Evolutionary conservation across 2,329 filamentous ascomycete species (phyloP), one percentile per base, ranked within the genome.

Genomic region (Drechslerella stenobrocha): DNA sequence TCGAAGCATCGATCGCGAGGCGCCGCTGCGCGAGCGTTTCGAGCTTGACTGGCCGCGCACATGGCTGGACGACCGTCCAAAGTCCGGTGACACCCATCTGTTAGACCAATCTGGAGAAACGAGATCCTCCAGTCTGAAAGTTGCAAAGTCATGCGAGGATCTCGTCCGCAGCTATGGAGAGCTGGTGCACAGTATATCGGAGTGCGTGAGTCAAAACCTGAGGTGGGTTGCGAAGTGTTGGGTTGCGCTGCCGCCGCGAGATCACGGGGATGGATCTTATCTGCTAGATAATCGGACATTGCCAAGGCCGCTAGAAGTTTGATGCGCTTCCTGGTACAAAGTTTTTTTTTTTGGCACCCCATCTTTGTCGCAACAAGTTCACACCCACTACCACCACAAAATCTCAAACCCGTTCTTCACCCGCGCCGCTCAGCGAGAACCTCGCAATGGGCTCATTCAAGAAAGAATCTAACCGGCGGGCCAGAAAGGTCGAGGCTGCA

Each of bases 41-140:
- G 73, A 98, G 87, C 77, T 96, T 96, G 70, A 95, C 95, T 18
- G 93, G 95, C 34, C 93, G 88, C 47, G 93, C 93, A 75, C 90
- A 96, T 45, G 93, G 93, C 78, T 96, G 89, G 71, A 97, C 81
- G 52, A 98, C 90, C 70, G 89, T 92, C 93, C 93, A 98, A 71
- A 98, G 89, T 71, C 91, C 91, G 75, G 92, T 96, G 71, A 98
- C 93, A 86, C 93, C 93, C 93, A 98, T 98, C 28, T 57, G 37
- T 44, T 37, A 9, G 9, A n/a, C 15, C n/a, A 15, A 8, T 34
- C 15, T 53, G 63, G 63, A 59, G 55, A 67, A 55, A 18, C 26
- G 9, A 28, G 32, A 34, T 55, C 56, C 63, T 47, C 63, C 55
- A 26, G 26, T 18, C 28, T 13, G 8, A 24, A 23, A 1, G 44